Conservation (phyloP, 2,329 filamentous ascomycete species). For the Phoma herbarum region DNA sequence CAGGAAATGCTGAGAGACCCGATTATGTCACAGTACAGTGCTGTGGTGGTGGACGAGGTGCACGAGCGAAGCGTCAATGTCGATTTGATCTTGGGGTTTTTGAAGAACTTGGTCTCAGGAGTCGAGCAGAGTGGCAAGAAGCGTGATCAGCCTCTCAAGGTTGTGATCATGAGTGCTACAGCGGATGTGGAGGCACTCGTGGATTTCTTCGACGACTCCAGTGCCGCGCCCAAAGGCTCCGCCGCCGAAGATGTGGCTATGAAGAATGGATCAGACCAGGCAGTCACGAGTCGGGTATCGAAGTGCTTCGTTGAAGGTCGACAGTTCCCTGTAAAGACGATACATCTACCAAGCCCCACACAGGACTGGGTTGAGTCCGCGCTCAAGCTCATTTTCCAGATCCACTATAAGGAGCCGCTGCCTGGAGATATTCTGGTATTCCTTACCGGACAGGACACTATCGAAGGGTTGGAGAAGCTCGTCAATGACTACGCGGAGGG, state of each 20-base stretch:
- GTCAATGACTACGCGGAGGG: slow-evolving; percentile 80
- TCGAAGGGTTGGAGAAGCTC: slow-evolving; percentile 80
- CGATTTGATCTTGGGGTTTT: slow-evolving; percentile 86
- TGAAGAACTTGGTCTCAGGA: slow-evolving; percentile 76
- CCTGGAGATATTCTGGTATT: slow-evolving; percentile 95
- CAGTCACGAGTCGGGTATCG: slow-evolving; percentile 39
- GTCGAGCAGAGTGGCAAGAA: slow-evolving; percentile 72
- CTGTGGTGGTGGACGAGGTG: slow-evolving; percentile 92
- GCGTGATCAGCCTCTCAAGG: slow-evolving; percentile 70
- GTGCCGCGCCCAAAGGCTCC: slow-evolving; percentile 23
- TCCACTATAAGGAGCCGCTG: slow-evolving; percentile 87
- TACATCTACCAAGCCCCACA: slow-evolving; percentile 77
- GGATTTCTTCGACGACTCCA: slow-evolving; percentile 71
- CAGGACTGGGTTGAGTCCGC: slow-evolving; percentile 84
- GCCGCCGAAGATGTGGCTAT: slow-evolving; percentile 9
- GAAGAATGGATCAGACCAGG: background rate
- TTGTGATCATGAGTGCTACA: slow-evolving; percentile 97
- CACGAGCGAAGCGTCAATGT: slow-evolving; percentile 96
- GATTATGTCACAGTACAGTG: slow-evolving; percentile 83
- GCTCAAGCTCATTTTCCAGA: slow-evolving; percentile 81
- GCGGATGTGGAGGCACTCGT: slow-evolving; percentile 83
- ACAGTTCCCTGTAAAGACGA: slow-evolving; percentile 82
- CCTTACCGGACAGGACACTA: slow-evolving; percentile 90
- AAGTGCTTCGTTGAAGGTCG: slow-evolving; percentile 81
- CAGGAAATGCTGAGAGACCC: slow-evolving; percentile 93